Percentiles rank a stretch among this genome's conserved stretches.
Conservation (phyloP, 768 basidiomycete species). For the Calocybe cyanea region DNA sequence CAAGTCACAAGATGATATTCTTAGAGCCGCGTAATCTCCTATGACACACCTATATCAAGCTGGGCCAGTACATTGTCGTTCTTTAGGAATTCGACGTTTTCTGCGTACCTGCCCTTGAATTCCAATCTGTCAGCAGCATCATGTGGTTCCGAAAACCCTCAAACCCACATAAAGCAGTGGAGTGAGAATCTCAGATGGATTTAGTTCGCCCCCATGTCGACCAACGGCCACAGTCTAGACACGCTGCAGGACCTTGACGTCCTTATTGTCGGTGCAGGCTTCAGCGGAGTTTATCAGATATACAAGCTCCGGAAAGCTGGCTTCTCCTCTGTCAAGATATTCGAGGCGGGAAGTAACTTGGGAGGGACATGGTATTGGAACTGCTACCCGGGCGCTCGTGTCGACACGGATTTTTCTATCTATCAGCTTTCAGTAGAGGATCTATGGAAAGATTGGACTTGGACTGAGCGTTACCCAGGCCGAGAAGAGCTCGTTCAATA, state of each 20-base stretch:
- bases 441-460: constrained; percentile 23
- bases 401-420: constrained; percentile 21
- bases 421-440: constrained; percentile 22
- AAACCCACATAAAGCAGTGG: background rate
- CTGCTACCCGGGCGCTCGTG: constrained; percentile 24
- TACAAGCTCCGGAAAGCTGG: constrained; percentile 16
- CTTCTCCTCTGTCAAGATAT: constrained; percentile 16
- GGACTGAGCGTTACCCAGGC: constrained; percentile 14
- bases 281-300: constrained; percentile 19
- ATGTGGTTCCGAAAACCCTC: background rate
- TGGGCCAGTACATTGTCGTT: background rate
- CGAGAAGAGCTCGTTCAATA: constrained; percentile 19
- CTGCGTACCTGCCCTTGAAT: background rate
- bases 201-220: constrained; percentile 2
- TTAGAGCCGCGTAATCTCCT: too few relatives aligned
- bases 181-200: background rate
- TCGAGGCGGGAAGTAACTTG: constrained; percentile 17
- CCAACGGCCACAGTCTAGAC: background rate
- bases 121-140: background rate
- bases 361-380: constrained; percentile 27
- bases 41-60: too few relatives aligned
- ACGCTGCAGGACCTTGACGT: constrained; percentile 15
- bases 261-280: constrained; percentile 24
- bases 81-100: too few relatives aligned
- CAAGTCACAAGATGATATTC: too few relatives aligned